phyloP scores from a whole-genome alignment of 371 early-diverging fungal genomes.

The Mucor lusitanicus region DNA sequence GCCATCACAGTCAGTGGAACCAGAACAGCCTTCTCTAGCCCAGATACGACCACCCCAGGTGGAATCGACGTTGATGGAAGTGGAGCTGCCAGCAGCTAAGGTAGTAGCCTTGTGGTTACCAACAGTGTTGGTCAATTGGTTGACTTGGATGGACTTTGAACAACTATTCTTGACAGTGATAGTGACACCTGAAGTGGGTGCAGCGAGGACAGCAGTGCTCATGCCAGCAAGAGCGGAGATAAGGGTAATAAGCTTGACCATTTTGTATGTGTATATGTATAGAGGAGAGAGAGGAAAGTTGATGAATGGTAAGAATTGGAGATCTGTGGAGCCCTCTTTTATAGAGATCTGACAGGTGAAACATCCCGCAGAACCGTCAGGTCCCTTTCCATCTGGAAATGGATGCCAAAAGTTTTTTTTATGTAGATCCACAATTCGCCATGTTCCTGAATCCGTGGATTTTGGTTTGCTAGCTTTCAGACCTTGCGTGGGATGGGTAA shows the following conservation, averaged over 20 bases:
- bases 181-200: conserved; percentile 28
- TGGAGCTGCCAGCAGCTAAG: conserved; percentile 25
- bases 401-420: not conserved
- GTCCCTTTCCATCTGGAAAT: not conserved
- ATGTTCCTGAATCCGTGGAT: not conserved
- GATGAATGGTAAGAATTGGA: not conserved
- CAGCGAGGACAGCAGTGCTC: conserved; percentile 31
- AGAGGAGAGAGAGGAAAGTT: conserved; percentile 1
- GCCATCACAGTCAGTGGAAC: conserved; percentile 25
- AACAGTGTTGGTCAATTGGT: conserved; percentile 36
- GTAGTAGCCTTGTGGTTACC: not conserved
- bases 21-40: conserved; percentile 38
- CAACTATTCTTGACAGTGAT: conserved; percentile 48
- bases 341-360: not conserved
- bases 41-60: conserved; percentile 49
- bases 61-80: conserved; percentile 11
- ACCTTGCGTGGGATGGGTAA: not conserved
- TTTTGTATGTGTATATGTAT: conserved; percentile 8
- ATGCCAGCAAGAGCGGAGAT: conserved; percentile 21
- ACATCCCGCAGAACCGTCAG: not conserved
- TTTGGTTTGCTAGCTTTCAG: not conserved
- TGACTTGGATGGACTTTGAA: conserved; percentile 23
- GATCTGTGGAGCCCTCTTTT: not conserved
- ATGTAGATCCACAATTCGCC: not conserved
- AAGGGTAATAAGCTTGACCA: conserved; percentile 19